Percentiles rank a stretch among this genome's conserved stretches.
phyloP scores from a whole-genome alignment of 1,284 basidiomycete genomes.

The Ganoderma lucidum region DNA sequence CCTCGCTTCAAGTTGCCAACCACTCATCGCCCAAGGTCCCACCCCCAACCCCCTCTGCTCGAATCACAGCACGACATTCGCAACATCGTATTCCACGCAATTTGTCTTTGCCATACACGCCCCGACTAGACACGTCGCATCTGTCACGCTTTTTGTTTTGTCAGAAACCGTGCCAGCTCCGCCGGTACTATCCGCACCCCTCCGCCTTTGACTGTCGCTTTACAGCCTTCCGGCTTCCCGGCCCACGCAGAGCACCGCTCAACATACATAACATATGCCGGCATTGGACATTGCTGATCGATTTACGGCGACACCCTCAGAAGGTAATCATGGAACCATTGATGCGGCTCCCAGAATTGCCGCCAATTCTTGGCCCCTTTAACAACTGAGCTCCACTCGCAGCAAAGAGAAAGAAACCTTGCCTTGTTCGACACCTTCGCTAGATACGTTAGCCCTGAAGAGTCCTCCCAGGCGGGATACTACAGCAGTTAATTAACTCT shows the following conservation, averaged over 20 bases:
- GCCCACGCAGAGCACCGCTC: background rate
- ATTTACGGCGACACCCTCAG: background rate
- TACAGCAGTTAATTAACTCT: background rate
- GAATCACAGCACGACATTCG: constrained; percentile 1
- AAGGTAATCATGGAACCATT: background rate
- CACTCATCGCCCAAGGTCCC: background rate
- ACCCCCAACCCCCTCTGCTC: background rate
- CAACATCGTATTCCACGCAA: constrained; percentile 8
- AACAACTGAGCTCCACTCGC: background rate
- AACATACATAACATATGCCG: background rate
- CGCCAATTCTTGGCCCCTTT: background rate
- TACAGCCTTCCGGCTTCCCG: background rate
- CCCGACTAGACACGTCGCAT: constrained; percentile 14
- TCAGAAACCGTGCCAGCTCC: background rate
- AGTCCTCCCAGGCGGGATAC: background rate
- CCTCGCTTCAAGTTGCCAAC: background rate
- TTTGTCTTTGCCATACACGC: constrained; percentile 1
- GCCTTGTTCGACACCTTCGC: background rate
- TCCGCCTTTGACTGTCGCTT: background rate
- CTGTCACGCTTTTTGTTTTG: constrained; percentile 15
- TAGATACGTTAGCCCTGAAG: background rate
- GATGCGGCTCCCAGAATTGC: background rate
- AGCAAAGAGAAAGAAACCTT: background rate
- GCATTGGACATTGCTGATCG: background rate
- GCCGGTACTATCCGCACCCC: background rate